Conservation (phyloP, 306 rosid genomes). For the Ormosia semicastrata region DNA sequence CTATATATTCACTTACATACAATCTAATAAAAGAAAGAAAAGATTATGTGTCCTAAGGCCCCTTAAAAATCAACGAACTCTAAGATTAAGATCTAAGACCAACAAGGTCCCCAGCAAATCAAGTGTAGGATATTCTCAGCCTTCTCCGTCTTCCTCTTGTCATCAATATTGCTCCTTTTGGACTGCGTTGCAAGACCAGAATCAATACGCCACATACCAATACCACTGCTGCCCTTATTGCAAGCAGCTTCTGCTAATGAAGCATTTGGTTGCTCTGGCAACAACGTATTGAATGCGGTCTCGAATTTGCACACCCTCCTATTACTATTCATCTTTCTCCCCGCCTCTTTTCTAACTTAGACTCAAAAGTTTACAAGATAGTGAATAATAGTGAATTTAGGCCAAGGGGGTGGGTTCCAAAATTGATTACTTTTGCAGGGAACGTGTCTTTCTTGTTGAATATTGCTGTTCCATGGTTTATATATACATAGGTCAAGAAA, state of each 20-base stretch:
- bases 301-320: conserved; percentile 26
- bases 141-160: conserved; percentile 15
- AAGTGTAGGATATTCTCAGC: neutral
- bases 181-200: neutral
- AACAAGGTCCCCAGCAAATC: conserved; percentile 21
- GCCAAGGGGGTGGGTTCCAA: neutral
- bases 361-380: neutral
- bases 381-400: neutral
- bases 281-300: conserved; percentile 15
- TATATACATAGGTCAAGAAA: neutral
- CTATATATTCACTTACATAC: neutral
- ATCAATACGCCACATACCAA: neutral
- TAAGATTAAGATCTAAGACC: neutral
- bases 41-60: neutral
- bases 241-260: conserved; percentile 6
- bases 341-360: neutral
- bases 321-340: conserved; percentile 5
- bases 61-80: neutral
- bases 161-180: neutral
- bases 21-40: neutral
- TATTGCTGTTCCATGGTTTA: neutral
- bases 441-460: neutral
- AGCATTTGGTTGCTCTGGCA: conserved; percentile 20
- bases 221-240: neutral
- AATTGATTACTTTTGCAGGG: neutral